Percentiles rank a stretch among this genome's conserved stretches.
Conservation (phyloP, 495 filamentous ascomycete genomes). For the Thermochaetoides thermophila region DNA sequence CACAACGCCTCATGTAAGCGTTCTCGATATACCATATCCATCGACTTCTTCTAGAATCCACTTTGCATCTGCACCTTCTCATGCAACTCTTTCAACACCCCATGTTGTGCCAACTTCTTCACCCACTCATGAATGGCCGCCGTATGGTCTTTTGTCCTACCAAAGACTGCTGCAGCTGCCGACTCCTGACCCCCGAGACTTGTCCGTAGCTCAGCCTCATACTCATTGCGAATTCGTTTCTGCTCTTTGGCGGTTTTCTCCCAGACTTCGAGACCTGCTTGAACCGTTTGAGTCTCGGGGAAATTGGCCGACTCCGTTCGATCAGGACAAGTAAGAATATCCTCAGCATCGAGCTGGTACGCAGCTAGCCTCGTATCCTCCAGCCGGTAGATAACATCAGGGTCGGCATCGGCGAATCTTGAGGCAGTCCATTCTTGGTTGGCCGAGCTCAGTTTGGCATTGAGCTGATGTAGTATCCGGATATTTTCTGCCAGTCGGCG, state of each 20-base stretch:
- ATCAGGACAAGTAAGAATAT: constrained; percentile 4
- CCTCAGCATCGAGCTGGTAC: constrained; percentile 10
- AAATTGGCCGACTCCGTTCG: too few species aligned
- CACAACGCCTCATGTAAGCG: not conserved
- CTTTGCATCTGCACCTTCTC: constrained; percentile 9
- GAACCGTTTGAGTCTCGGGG: not conserved
- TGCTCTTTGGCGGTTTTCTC: constrained; percentile 13
- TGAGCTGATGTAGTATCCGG: constrained; percentile 15
- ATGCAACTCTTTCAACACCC: constrained; percentile 19
- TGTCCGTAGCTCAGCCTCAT: constrained; percentile 12
- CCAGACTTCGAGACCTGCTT: constrained; percentile 4
- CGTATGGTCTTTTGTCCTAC: constrained; percentile 26
- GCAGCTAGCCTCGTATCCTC: constrained; percentile 9
- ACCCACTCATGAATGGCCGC: constrained; percentile 32
- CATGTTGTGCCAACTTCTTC: constrained; percentile 24
- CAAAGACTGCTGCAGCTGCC: constrained; percentile 11
- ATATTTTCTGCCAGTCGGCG: constrained; percentile 21
- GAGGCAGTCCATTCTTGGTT: constrained; percentile 1
- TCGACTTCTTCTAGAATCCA: too few species aligned
- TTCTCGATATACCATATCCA: too few species aligned
- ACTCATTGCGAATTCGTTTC: constrained; percentile 11
- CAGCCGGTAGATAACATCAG: constrained; percentile 1
- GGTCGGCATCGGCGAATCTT: not conserved
- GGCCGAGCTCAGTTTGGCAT: constrained; percentile 8
- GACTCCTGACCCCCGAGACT: constrained; percentile 3